Conservation (phyloP, 2,329 filamentous ascomycete species). For the Coniochaeta sp. region DNA sequence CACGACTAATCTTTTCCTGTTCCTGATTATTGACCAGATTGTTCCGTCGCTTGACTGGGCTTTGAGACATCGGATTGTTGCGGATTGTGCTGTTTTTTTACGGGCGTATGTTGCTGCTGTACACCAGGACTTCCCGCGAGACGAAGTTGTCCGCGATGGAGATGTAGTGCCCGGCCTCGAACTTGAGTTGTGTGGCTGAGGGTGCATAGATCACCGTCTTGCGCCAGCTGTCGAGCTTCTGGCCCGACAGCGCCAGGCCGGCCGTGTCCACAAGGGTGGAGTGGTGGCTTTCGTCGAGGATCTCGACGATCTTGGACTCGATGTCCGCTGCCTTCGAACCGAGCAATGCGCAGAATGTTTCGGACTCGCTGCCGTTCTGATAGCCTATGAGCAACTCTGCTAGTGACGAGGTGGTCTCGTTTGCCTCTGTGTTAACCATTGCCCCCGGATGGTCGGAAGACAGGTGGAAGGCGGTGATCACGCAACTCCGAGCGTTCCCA, state of each 20-base stretch:
- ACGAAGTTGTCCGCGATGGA: not conserved
- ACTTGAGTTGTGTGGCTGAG: not conserved
- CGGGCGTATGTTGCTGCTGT: not conserved
- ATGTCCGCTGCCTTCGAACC: not conserved
- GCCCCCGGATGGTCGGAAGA: not conserved
- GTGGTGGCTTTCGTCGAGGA: not conserved
- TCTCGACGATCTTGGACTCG: not conserved
- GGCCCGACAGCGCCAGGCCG: not conserved
- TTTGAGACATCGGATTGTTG: not conserved
- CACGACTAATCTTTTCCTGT: not conserved
- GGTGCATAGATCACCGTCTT: not conserved
- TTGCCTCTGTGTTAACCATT: not conserved
- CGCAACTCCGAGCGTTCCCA: not conserved
- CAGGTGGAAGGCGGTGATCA: not conserved
- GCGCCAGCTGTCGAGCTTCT: not conserved
- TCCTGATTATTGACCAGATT: not conserved
- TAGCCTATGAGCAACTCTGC: not conserved
- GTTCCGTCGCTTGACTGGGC: not conserved
- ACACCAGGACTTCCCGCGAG: not conserved
- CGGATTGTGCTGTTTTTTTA: not conserved
- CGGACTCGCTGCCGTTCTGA: not conserved
- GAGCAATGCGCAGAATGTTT: not conserved
- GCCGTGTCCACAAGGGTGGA: not conserved
- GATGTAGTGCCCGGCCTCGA: not conserved
- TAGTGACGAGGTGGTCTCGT: not conserved